phyloP scores from a whole-genome alignment of 371 early-diverging fungal genomes.

The Zancudomyces culisetae region DNA sequence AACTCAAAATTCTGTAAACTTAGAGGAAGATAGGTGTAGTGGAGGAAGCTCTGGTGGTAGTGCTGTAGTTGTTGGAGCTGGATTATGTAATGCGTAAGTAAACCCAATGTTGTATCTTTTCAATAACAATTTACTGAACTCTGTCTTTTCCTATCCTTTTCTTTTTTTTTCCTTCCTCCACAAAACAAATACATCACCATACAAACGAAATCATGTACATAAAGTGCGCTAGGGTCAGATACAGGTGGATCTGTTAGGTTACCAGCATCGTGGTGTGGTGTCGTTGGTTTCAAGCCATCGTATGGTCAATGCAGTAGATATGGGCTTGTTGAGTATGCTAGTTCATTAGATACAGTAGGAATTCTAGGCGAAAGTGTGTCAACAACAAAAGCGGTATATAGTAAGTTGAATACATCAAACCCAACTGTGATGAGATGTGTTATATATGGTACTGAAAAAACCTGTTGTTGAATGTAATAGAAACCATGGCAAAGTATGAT shows the following conservation, averaged over 20 bases:
- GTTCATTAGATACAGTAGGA: constrained; percentile 78
- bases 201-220: too few species aligned
- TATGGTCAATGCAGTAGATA: constrained; percentile 75
- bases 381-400: constrained; percentile 20
- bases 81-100: constrained; percentile 25
- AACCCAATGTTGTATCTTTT: not conserved
- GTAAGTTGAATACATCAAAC: too few species aligned
- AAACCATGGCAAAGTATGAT: constrained; percentile 7
- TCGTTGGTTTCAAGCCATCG: constrained; percentile 82
- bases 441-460: too few species aligned
- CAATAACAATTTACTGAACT: too few species aligned
- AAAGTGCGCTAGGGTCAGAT: constrained; percentile 70
- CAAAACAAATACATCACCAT: too few species aligned
- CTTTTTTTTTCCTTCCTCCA: too few species aligned
- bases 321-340: constrained; percentile 74
- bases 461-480: too few species aligned
- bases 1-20: not conserved
- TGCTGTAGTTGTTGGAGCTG: constrained; percentile 74
- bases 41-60: constrained; percentile 90
- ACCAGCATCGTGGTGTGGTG: constrained; percentile 85
- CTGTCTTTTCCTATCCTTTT: too few species aligned
- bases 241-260: constrained; percentile 88
- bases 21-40: not conserved
- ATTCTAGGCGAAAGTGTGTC: constrained; percentile 39
- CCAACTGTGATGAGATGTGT: too few species aligned